Conservation (phyloP, 2,329 filamentous ascomycete genomes). For the Aquanectria penicillioides region DNA sequence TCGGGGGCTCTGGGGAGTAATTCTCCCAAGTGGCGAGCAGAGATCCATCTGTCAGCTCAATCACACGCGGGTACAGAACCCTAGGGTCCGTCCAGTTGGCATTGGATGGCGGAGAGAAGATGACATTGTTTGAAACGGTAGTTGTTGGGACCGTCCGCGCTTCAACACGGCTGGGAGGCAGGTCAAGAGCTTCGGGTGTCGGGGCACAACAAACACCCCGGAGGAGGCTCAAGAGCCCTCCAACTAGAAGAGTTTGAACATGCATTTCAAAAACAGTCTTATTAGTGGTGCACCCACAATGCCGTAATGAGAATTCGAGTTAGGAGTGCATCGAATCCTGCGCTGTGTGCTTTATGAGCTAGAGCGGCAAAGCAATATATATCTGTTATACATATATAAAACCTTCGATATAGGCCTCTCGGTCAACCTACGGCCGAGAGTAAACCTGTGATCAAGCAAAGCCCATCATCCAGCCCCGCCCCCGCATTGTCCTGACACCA, state of each 20-base stretch:
- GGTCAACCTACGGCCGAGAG: too few species aligned
- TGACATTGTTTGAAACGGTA: slow-evolving; percentile 42
- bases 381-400: too few species aligned
- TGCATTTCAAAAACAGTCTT: not conserved
- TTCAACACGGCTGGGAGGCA: slow-evolving; percentile 1
- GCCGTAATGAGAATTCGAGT: too few species aligned
- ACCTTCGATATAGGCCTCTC: too few species aligned
- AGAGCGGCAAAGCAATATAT: too few species aligned
- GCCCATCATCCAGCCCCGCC: not conserved
- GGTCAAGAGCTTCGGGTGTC: not conserved
- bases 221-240: slow-evolving; percentile 10
- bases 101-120: slow-evolving; percentile 52
- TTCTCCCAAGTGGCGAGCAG: slow-evolving; percentile 66
- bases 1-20: slow-evolving; percentile 65
- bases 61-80: slow-evolving; percentile 56
- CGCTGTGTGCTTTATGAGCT: too few species aligned
- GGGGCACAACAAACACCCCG: slow-evolving; percentile 2
- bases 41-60: slow-evolving; percentile 56
- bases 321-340: too few species aligned
- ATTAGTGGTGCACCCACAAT: too few species aligned
- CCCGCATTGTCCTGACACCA: not conserved
- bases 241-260: not conserved
- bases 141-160: slow-evolving; percentile 9
- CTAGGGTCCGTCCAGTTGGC: slow-evolving; percentile 55
- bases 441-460: not conserved